Evolutionary conservation across 257 asterid genomes (phyloP).

Genomic region (Solanum medicagineum): DNA sequence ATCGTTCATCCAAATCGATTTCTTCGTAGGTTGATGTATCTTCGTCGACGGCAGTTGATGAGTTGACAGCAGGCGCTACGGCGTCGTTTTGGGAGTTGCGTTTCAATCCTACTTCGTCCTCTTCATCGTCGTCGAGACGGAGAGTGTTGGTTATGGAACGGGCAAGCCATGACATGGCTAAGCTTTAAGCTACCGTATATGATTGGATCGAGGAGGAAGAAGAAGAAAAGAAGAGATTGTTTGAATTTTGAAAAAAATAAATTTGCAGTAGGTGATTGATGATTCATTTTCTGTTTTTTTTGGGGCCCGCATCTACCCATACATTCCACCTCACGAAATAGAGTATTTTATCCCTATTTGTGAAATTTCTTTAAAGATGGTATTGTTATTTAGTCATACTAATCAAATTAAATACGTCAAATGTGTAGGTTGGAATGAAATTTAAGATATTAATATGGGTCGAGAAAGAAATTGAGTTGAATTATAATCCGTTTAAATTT

Average conservation of each 20-base stretch:
- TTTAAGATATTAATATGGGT: no score
- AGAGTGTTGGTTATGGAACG: conserved; percentile 78
- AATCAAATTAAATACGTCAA: no score
- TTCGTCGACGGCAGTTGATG: background rate
- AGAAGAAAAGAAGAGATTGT: background rate
- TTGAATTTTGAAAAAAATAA: background rate
- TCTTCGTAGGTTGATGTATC: conserved; percentile 4
- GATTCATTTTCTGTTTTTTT: background rate
- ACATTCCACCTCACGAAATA: no score
- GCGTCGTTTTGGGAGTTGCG: background rate
- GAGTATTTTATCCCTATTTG: no score
- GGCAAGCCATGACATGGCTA: conserved; percentile 80
- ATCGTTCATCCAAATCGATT: conserved; percentile 19
- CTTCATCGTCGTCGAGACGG: conserved; percentile 52
- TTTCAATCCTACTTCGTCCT: background rate
- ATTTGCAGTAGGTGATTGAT: background rate
- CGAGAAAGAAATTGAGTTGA: no score
- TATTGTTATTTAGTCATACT: no score
- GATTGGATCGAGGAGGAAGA: background rate
- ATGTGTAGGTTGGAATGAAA: no score
- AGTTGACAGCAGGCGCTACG: background rate
- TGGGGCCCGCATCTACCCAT: background rate
- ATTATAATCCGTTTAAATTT: no score
- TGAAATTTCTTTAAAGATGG: no score
- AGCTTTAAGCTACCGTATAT: background rate